A percentile compares a stretch with the other conserved stretches of the same genome.
These are phyloP conservation scores for Mesembryanthemum crystallinum DNA, from an alignment of 148 eudicot genomes.

Conservation along the genomic window DNA sequence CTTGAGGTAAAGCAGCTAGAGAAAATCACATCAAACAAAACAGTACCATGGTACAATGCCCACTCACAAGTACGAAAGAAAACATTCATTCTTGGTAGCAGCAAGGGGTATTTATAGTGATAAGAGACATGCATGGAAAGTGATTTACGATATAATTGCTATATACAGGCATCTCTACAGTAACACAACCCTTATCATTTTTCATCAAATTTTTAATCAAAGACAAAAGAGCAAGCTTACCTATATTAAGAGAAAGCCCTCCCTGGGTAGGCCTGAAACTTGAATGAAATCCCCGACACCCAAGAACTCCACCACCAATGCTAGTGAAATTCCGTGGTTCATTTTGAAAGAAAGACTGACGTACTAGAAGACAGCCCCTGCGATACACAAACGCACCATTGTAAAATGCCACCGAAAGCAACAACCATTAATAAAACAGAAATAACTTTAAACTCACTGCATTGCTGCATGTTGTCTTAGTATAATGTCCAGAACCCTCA, in stretches of 20 bases:
- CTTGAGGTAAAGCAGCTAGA: too few species aligned
- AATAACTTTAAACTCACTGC: slow-evolving; percentile 38
- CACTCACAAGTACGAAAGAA: background rate
- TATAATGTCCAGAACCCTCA: slow-evolving; percentile 52
- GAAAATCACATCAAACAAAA: too few species aligned
- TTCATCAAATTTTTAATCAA: background rate
- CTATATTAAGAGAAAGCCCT: slow-evolving; percentile 56
- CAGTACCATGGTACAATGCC: background rate
- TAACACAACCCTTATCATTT: background rate
- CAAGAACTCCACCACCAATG: slow-evolving; percentile 54
- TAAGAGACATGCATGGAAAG: too few species aligned
- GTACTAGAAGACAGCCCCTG: slow-evolving; percentile 61
- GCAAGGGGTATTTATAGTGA: too few species aligned
- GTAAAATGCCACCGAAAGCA: background rate
- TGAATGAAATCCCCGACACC: slow-evolving; percentile 55
- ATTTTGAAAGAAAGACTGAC: slow-evolving; percentile 55
- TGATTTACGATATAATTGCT: too few species aligned
- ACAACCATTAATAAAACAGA: background rate
- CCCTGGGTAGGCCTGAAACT: slow-evolving; percentile 53
- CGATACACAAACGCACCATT: background rate
- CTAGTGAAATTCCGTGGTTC: slow-evolving; percentile 40
- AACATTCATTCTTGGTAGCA: too few species aligned
- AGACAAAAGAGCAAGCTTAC: slow-evolving; percentile 23
- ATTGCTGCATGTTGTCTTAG: slow-evolving; percentile 58
- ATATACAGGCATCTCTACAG: too few species aligned